These are phyloP conservation scores for Sporothrix mexicana DNA, from an alignment of 2,329 filamentous ascomycete species.

Conservation along the genomic window DNA sequence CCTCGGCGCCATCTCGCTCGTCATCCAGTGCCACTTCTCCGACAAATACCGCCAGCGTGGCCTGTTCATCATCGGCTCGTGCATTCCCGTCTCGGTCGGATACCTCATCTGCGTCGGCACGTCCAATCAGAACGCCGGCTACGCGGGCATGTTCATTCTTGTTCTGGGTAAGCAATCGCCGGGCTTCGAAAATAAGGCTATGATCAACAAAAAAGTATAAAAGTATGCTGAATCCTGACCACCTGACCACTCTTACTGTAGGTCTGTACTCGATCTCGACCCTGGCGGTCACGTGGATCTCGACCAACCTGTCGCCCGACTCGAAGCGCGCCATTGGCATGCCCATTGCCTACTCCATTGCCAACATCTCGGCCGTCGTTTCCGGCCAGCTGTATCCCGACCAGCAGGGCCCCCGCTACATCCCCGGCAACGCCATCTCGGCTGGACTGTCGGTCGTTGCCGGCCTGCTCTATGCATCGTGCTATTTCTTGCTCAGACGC, in stretches of 20 bases:
- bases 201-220: too few relatives aligned
- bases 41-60: neutral
- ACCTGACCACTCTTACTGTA: neutral
- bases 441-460: conserved; percentile 1
- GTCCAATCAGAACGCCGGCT: conserved; percentile 1
- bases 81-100: neutral
- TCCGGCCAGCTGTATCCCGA: conserved; percentile 6
- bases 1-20: neutral
- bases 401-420: neutral
- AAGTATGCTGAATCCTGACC: neutral
- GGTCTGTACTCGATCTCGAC: conserved; percentile 15
- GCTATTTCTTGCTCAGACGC: neutral
- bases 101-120: conserved; percentile 13
- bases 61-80: neutral
- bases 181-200: too few relatives aligned
- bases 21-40: conserved; percentile 7
- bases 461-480: neutral
- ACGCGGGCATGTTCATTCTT: conserved; percentile 15
- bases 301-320: neutral
- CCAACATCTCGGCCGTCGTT: neutral
- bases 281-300: neutral
- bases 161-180: neutral
- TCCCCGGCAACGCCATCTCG: neutral
- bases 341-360: neutral
- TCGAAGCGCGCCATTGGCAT: conserved; percentile 14